Evolutionary conservation across 2,329 filamentous ascomycete genomes (phyloP), one percentile per base, ranked within the genome.

Genomic region (Arthrobotrys conoides): DNA sequence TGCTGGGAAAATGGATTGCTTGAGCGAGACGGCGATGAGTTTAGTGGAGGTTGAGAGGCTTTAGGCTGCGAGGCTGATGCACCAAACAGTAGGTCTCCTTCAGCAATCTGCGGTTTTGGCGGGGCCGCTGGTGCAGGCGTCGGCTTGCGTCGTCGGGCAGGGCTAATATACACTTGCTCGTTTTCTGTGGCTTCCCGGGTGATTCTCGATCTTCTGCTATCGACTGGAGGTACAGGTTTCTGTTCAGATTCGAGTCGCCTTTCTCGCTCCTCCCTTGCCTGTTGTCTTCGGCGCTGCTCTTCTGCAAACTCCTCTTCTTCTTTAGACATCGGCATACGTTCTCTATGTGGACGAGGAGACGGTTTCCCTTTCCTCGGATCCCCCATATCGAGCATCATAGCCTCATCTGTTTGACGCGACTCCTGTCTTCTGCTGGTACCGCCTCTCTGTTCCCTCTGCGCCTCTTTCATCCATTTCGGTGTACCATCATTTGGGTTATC

Each of bases 401-500:
- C 94, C 85, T 93, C 91, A 80, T 93, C 89, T 0, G 91, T 93
- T 12, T 44, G 86, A 20, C 86, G 85, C 10, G 83, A 78, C 30
- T 81, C 81, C 59, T 82, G 82, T n/a, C 59, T 67, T 69, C 65
- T 66, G 14, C 72, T 53, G 41, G 73, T 76, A 18, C 71, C 51
- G 9, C 46, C 44, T n/a, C 80, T 82, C 70, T 75, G 83, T 38
- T 81, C 77, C 80, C 48, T 85, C 51, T 89, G 88, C 2, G 90
- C 88, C 72, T 94, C 92, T 82, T 92, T 90, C 95, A 99, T 97
- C 96, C 96, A 99, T 83, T 93, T 96, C 0, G 96, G 96, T 83
- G 97, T 93, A 22, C 64, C 64, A 12, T 73, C 76, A 20, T 57
- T 65, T 82, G 84, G 92, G 1, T 92, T 88, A 27, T 87, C 87